A percentile compares a stretch with the other conserved stretches of the same genome.
phyloP scores from a whole-genome alignment of 805 yeast species.

The Pichia nakasei region DNA sequence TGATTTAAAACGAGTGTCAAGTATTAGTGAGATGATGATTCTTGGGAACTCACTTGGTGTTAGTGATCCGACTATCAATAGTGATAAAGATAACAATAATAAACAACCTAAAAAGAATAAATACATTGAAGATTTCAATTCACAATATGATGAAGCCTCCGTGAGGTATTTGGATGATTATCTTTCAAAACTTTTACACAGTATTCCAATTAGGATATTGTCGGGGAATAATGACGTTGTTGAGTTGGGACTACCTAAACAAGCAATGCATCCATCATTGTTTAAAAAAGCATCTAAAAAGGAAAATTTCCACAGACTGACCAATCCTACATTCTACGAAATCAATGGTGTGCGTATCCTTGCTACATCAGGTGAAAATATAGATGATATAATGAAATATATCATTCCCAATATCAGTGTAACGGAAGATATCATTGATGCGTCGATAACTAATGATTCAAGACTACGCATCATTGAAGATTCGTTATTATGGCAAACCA shows the following conservation, averaged over 20 bases:
- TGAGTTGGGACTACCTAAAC: constrained; percentile 82
- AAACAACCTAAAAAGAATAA: constrained; percentile 25
- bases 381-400: constrained; percentile 70
- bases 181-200: constrained; percentile 43
- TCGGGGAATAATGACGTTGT: constrained; percentile 86
- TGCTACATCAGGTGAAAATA: constrained; percentile 80
- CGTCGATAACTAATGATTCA: constrained; percentile 23
- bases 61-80: constrained; percentile 13
- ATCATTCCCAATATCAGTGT: constrained; percentile 33
- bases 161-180: constrained; percentile 51
- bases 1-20: constrained; percentile 12
- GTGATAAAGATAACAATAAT: not conserved
- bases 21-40: constrained; percentile 26
- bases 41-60: constrained; percentile 57
- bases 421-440: constrained; percentile 17
- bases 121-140: constrained; percentile 44
- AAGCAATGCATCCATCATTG: constrained; percentile 73
- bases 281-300: constrained; percentile 35
- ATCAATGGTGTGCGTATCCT: constrained; percentile 48
- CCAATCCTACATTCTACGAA: constrained; percentile 73
- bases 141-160: constrained; percentile 42
- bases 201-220: constrained; percentile 66
- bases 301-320: constrained; percentile 34
- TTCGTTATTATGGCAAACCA: constrained; percentile 74
- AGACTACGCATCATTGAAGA: constrained; percentile 53